Conservation (phyloP, 75 land plant genomes). For the Sequoiadendron giganteum region DNA sequence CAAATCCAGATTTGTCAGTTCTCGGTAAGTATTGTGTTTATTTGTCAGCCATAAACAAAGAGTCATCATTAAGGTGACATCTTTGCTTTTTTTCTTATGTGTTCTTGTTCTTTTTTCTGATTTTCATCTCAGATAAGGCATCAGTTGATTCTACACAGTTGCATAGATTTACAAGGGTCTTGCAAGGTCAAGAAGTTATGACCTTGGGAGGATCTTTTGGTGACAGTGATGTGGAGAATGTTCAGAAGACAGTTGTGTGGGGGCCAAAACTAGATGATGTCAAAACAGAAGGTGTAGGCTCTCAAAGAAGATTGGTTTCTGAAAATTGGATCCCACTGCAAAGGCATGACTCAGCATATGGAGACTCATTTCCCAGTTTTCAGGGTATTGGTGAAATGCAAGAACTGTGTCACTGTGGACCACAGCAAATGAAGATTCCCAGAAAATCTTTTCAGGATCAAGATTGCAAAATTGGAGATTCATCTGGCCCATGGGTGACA, state of each 20-base stretch:
- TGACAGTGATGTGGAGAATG: constrained; percentile 40
- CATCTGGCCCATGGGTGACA: constrained; percentile 24
- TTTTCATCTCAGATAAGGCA: constrained; percentile 32
- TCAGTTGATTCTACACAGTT: constrained; percentile 41
- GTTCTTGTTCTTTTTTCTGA: not conserved
- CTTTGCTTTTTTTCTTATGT: not conserved
- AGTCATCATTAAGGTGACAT: not conserved
- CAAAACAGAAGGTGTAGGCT: constrained; percentile 27
- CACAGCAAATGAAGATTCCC: not conserved
- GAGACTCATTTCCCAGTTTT: constrained; percentile 51
- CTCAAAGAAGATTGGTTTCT: constrained; percentile 22
- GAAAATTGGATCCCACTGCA: constrained; percentile 27
- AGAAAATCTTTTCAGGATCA: constrained; percentile 25
- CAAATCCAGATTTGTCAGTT: constrained; percentile 48
- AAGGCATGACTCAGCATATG: constrained; percentile 33
- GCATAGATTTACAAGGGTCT: constrained; percentile 57
- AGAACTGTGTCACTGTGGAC: constrained; percentile 9
- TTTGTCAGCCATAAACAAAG: not conserved
- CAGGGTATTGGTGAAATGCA: constrained; percentile 17
- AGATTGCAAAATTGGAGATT: constrained; percentile 18
- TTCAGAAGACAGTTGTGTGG: constrained; percentile 38
- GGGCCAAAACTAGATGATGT: constrained; percentile 32
- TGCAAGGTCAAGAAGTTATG: constrained; percentile 79
- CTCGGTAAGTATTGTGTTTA: constrained; percentile 48
- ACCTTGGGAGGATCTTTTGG: constrained; percentile 48